A percentile compares a stretch with the other conserved stretches of the same genome.
phyloP scores from a whole-genome alignment of 192 early-diverging fungal genomes.

The Coemansia sp. region DNA sequence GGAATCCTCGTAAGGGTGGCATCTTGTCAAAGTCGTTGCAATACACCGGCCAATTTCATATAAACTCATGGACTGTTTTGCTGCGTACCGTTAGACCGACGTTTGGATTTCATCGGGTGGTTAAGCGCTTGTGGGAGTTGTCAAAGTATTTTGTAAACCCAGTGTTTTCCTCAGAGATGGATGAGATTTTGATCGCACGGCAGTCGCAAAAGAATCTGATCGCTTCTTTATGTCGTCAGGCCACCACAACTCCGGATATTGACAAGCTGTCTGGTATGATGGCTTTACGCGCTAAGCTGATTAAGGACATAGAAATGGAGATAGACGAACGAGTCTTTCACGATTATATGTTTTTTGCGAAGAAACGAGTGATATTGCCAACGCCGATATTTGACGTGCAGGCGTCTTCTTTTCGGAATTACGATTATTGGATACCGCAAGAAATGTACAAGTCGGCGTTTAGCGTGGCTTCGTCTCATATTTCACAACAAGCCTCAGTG shows the following conservation, averaged over 20 bases:
- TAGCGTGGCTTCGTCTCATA: background rate
- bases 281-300: slow-evolving; percentile 7
- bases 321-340: slow-evolving; percentile 16
- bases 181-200: background rate
- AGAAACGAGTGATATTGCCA: slow-evolving; percentile 7
- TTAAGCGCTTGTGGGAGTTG: background rate
- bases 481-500: background rate
- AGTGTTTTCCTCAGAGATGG: slow-evolving; percentile 14
- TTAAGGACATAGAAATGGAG: slow-evolving; percentile 27
- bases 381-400: slow-evolving; percentile 4
- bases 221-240: background rate
- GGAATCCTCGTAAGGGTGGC: slow-evolving; percentile 48
- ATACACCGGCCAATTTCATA: slow-evolving; percentile 44
- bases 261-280: background rate
- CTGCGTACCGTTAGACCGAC: slow-evolving; percentile 31
- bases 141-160: slow-evolving; percentile 15
- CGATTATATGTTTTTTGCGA: slow-evolving; percentile 20
- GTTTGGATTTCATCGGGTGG: slow-evolving; percentile 19
- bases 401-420: slow-evolving; percentile 14
- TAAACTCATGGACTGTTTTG: slow-evolving; percentile 35
- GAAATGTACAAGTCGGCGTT: background rate
- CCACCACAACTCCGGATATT: background rate
- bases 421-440: slow-evolving; percentile 32
- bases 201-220: background rate
- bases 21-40: slow-evolving; percentile 28